Conservation (phyloP, 106 monocot species). For the Vanilla planifolia region DNA sequence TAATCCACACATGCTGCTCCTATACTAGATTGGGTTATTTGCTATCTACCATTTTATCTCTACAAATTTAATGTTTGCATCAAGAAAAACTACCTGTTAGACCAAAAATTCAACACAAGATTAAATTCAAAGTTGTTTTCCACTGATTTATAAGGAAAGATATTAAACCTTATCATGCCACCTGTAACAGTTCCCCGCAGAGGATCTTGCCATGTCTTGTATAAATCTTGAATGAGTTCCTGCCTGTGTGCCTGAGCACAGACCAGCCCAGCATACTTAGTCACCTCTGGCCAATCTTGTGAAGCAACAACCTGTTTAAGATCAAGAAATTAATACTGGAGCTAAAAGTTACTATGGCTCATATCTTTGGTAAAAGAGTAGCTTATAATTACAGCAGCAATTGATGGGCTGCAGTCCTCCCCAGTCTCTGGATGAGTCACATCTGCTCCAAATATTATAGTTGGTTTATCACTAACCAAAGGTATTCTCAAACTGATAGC, state of each 20-base stretch:
- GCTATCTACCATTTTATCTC: too few species aligned
- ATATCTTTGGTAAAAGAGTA: not conserved
- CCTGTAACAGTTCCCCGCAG: constrained; percentile 62
- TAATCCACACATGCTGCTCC: too few species aligned
- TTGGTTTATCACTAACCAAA: constrained; percentile 85
- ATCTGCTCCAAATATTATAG: constrained; percentile 95
- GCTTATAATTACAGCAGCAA: constrained; percentile 65
- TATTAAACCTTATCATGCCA: constrained; percentile 81
- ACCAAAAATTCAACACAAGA: too few species aligned
- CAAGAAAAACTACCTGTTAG: too few species aligned
- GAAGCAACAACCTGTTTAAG: constrained; percentile 77
- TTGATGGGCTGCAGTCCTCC: constrained; percentile 80
- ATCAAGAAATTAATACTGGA: not conserved
- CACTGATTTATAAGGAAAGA: not conserved
- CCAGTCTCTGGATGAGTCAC: constrained; percentile 92
- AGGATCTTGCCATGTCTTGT: constrained; percentile 85
- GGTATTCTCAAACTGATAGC: constrained; percentile 77
- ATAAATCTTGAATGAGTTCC: constrained; percentile 88
- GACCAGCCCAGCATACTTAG: constrained; percentile 86
- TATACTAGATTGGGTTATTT: too few species aligned
- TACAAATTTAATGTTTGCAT: too few species aligned
- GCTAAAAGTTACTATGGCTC: too few species aligned
- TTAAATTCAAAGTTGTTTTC: not conserved
- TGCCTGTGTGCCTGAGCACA: constrained; percentile 89
- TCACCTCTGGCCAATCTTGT: constrained; percentile 95